A percentile compares a stretch with the other conserved stretches of the same genome.
These are phyloP conservation scores for Myxozyma sirexii DNA, from an alignment of 805 yeast genomes.

Conservation along the genomic window DNA sequence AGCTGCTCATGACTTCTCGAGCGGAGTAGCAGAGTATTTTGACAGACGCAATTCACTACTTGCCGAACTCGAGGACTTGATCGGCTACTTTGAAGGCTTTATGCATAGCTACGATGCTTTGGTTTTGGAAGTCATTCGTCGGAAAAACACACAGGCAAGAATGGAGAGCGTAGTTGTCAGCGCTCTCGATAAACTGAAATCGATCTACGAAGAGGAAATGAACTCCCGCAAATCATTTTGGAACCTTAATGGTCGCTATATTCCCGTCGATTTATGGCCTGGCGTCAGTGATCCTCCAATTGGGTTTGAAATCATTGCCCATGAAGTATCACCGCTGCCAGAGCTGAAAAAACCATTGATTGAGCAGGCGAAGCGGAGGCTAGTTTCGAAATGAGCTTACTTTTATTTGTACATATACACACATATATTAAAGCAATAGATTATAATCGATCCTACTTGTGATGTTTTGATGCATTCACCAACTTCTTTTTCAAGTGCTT, in stretches of 20 bases:
- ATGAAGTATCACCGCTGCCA: constrained; percentile 29
- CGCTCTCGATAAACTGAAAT: constrained; percentile 48
- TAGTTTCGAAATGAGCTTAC: constrained; percentile 12
- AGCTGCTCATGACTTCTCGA: constrained; percentile 35
- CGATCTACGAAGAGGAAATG: constrained; percentile 50
- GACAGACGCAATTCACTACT: constrained; percentile 37
- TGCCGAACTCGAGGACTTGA: constrained; percentile 46
- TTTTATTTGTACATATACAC: neutral
- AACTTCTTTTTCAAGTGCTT: constrained; percentile 80
- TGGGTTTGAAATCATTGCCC: constrained; percentile 36
- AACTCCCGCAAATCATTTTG: constrained; percentile 50
- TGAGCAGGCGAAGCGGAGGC: constrained; percentile 24
- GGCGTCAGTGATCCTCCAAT: constrained; percentile 46
- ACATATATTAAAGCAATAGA: neutral
- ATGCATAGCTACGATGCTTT: constrained; percentile 55
- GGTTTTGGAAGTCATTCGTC: constrained; percentile 56
- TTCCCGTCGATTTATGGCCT: constrained; percentile 60
- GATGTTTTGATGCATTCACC: constrained; percentile 53
- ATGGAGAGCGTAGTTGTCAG: constrained; percentile 48
- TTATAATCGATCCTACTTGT: neutral
- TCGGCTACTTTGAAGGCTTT: constrained; percentile 56
- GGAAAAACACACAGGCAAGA: constrained; percentile 48
- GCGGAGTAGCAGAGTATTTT: constrained; percentile 39
- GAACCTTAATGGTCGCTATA: constrained; percentile 53
- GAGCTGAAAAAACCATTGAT: constrained; percentile 18